Evolutionary conservation across 108 stramenopile species (phyloP).

Genomic region (Cylindrotheca closterium): DNA sequence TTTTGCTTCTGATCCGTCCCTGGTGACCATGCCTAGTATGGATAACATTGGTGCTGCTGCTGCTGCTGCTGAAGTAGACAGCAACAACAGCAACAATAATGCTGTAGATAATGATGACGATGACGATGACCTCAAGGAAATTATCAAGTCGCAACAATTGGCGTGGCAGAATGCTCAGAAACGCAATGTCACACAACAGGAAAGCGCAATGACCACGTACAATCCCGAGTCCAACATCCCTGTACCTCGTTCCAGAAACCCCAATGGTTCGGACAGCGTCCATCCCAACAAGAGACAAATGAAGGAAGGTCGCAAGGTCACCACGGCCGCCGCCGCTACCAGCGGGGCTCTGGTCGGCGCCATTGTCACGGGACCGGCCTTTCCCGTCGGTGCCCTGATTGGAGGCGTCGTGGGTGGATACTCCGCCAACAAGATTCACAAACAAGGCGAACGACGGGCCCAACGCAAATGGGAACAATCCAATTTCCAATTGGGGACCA

Average conservation of each 20-base stretch:
- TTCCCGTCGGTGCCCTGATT: conserved; percentile 22
- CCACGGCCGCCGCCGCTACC: conserved; percentile 18
- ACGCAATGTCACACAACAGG: too few species aligned
- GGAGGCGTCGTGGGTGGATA: conserved; percentile 25
- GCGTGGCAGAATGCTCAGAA: conserved; percentile 6
- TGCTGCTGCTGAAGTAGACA: background rate
- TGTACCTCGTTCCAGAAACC: conserved; percentile 22
- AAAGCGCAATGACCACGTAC: background rate
- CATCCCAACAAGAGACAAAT: conserved; percentile 17
- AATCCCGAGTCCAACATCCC: background rate
- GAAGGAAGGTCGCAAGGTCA: conserved; percentile 19
- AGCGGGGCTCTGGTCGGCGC: conserved; percentile 23
- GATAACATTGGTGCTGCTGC: background rate
- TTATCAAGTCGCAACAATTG: conserved; percentile 16
- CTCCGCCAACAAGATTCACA: conserved; percentile 20
- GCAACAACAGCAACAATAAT: background rate
- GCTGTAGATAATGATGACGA: too few species aligned
- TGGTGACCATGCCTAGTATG: too few species aligned
- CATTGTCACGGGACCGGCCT: conserved; percentile 20
- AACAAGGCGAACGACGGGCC: conserved; percentile 22
- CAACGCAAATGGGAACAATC: conserved; percentile 33
- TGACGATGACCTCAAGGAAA: conserved; percentile 6
- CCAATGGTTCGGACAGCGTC: conserved; percentile 18
- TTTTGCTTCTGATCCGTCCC: too few species aligned
- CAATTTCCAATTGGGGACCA: conserved; percentile 12